These are phyloP conservation scores for Neurospora tetraspora DNA, from an alignment of 495 filamentous ascomycete genomes.

Conservation along the genomic window DNA sequence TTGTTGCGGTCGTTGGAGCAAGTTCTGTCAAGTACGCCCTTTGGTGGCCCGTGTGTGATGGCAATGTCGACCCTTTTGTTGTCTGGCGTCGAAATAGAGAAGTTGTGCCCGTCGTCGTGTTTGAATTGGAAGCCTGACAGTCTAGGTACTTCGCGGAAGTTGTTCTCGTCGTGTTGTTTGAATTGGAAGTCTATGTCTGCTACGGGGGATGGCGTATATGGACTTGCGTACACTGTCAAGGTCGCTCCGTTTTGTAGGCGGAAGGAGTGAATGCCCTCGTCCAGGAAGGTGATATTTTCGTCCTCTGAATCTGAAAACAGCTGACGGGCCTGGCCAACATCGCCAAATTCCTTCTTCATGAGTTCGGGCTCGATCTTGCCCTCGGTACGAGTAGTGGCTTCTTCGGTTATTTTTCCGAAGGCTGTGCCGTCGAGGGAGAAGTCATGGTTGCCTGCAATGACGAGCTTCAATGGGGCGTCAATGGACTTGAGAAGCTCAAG, in stretches of 20 bases:
- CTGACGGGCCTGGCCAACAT: constrained; percentile 11
- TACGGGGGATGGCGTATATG: constrained; percentile 52
- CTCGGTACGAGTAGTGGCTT: background rate
- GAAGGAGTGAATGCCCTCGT: constrained; percentile 54
- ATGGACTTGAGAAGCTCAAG: constrained; percentile 45
- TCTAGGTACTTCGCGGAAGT: too few species aligned
- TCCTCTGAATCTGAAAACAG: constrained; percentile 29
- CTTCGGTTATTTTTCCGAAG: constrained; percentile 7
- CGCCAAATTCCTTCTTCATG: constrained; percentile 13
- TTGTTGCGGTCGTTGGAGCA: constrained; percentile 15
- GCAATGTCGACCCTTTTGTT: constrained; percentile 47
- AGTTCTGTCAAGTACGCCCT: constrained; percentile 44
- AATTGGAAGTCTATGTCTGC: constrained; percentile 54
- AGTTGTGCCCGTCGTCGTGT: constrained; percentile 32
- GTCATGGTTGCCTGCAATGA: constrained; percentile 79
- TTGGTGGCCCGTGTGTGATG: constrained; percentile 67
- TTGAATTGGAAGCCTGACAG: constrained; percentile 58
- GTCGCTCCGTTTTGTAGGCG: constrained; percentile 45
- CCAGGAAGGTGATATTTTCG: constrained; percentile 51
- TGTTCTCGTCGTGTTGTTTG: constrained; percentile 24
- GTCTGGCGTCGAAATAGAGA: constrained; percentile 25
- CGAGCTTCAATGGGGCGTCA: constrained; percentile 60
- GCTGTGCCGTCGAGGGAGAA: constrained; percentile 52
- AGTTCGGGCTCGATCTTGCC: constrained; percentile 7
- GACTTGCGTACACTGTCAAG: constrained; percentile 59